phyloP scores from a whole-genome alignment of 1,139 yeast genomes.

The Kurtzmaniella quercitrusa region DNA sequence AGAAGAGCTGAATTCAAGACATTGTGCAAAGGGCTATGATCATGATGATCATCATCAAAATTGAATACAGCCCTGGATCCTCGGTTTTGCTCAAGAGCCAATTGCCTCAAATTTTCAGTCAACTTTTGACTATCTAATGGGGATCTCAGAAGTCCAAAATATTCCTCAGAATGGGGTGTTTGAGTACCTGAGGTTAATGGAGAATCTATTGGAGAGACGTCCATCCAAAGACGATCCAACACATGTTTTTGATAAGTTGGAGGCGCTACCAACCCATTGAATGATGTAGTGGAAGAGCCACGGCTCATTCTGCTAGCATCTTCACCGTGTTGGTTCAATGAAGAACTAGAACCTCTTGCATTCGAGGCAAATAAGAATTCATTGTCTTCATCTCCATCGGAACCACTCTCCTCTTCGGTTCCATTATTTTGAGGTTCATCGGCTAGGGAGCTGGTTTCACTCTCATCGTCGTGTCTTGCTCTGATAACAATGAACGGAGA shows the following conservation, averaged over 20 bases:
- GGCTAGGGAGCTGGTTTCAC: conserved; percentile 5
- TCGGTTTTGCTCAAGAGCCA: conserved; percentile 39
- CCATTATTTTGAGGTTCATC: conserved; percentile 11
- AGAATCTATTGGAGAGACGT: conserved; percentile 54
- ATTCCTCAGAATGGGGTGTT: conserved; percentile 34
- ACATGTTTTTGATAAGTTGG: conserved; percentile 85
- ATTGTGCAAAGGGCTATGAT: conserved; percentile 9
- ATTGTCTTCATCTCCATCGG: conserved; percentile 18
- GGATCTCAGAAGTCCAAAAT: conserved; percentile 31
- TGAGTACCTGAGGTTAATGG: conserved; percentile 51
- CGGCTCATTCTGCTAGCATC: conserved; percentile 8
- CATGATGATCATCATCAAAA: conserved; percentile 29
- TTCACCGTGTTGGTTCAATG: conserved; percentile 21
- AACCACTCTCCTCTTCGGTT: conserved; percentile 6
- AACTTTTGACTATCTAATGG: conserved; percentile 41
- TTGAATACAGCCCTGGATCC: conserved; percentile 39
- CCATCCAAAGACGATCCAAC: conserved; percentile 81
- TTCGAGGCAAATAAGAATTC: conserved; percentile 29
- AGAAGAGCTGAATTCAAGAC: neutral
- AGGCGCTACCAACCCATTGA: conserved; percentile 66
- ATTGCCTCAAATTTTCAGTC: conserved; percentile 49
- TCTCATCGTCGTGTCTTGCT: conserved; percentile 37
- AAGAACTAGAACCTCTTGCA: conserved; percentile 19
- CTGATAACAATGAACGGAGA: conserved; percentile 78
- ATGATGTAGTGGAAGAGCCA: conserved; percentile 24